Base-by-base conservation (phyloP, 1,284 basidiomycete species). In the Apiotrichum akiyoshidainum region DNA sequence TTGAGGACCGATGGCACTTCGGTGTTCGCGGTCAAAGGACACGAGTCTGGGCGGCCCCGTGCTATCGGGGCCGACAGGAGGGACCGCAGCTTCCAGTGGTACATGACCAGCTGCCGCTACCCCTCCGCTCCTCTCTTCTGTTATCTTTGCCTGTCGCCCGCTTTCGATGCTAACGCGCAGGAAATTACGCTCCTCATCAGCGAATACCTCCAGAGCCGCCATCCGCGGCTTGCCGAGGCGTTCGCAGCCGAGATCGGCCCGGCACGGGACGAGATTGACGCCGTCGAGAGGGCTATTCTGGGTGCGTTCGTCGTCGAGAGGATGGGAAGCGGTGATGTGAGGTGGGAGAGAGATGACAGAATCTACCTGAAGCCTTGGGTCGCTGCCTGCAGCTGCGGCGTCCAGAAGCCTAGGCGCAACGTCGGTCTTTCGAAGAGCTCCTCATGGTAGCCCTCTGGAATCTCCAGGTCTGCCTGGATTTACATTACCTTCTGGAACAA, bases 131-230 rank as follows among this genome's bases (percentile, higher is more conserved):
- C 26, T 31, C 4, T 7, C 26, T 31, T 31, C 26, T 31, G 26
- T 31, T 31, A 31, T n/a, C 31, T 48, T 17, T 12, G 35, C 35
- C 9, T 17, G 21, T 39, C 12, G 12, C 40, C 40, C 13, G n/a
- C 40, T 8, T 21, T 5, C 5, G 40, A 4, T n/a, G 41, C 58
- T 61, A 39, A 56, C 54, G 5, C 26, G 31, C 53, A 76, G 72
- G 76, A 78, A 51, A 74, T 78, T 34, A 68, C 71, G 19, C 64
- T 74, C 16, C 65, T 78, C 41, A 78, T 81, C 51, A 68, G 72
- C 19, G 77, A 81, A 58, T 81, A 79, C 65, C 74, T 81, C 10
- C 72, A 78, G 19, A 65, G 76, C 41, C 72, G 76, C 0, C 72
- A 78, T 55, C 68, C 75, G 2, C 67, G 71, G 1, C 72, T 79